Evolutionary conservation across 305 asterid species (phyloP).

Genomic region (Solanum hybrid): DNA sequence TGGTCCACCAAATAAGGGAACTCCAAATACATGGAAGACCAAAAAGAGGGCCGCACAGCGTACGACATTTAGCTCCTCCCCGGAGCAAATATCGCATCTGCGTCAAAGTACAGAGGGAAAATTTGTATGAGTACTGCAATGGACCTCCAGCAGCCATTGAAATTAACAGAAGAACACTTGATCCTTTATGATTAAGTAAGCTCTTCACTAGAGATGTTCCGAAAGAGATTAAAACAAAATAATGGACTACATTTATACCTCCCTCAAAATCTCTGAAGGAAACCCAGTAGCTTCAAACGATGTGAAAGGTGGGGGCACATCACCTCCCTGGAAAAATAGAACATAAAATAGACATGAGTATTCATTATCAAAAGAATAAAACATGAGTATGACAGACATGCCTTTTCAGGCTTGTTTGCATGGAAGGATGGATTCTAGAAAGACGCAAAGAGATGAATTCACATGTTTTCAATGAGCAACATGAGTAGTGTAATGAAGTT

Average conservation of each 20-base stretch:
- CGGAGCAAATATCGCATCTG: conserved; percentile 99
- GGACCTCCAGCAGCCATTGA: conserved; percentile 42
- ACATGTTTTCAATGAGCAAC: background rate
- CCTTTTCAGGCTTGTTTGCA: background rate
- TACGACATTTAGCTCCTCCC: conserved; percentile 98
- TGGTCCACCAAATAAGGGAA: conserved; percentile 58
- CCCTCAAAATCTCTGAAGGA: conserved; percentile 74
- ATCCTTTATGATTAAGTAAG: conserved; percentile 6
- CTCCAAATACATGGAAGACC: conserved; percentile 28
- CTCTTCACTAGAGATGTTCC: background rate
- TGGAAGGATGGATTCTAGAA: background rate
- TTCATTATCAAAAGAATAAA: background rate
- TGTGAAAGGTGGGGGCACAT: conserved; percentile 72
- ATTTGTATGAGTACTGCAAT: conserved; percentile 38
- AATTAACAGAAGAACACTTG: conserved; percentile 6
- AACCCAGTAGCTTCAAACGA: conserved; percentile 75
- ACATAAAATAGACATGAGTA: conserved; percentile 4
- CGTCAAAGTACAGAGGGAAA: conserved; percentile 56
- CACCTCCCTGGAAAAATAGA: conserved; percentile 52
- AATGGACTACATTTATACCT: conserved; percentile 40
- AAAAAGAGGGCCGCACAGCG: conserved; percentile 69
- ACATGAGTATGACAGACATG: background rate
- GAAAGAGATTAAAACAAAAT: background rate
- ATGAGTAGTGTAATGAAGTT: background rate
- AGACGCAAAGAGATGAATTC: background rate